A percentile compares a stretch with the other conserved stretches of the same genome.
Evolutionary conservation across 306 rosid species (phyloP).

Genomic region (Glycyrrhiza uralensis): DNA sequence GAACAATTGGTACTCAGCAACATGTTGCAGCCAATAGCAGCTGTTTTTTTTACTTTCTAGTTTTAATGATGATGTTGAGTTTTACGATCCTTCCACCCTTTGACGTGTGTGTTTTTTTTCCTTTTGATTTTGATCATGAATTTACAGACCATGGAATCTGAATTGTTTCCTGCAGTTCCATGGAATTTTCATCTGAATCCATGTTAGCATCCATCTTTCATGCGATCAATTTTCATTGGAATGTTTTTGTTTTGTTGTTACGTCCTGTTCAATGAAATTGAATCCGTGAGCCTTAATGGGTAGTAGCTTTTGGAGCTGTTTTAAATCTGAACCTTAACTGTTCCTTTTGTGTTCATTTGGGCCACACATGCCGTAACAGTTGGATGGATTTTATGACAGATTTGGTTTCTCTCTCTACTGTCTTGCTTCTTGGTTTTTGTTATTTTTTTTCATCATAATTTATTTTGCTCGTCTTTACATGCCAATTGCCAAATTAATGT

Average conservation of each 20-base stretch:
- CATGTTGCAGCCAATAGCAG: background rate
- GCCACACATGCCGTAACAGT: background rate
- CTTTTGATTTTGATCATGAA: slow-evolving; percentile 16
- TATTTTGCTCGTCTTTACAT: background rate
- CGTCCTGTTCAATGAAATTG: background rate
- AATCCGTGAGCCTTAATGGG: slow-evolving; percentile 5
- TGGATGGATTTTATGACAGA: background rate
- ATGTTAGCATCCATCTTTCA: slow-evolving; percentile 8
- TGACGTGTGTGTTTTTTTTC: background rate
- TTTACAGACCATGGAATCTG: slow-evolving; percentile 11
- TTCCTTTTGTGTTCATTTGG: slow-evolving; percentile 3
- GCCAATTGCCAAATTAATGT: background rate
- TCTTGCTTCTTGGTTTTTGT: background rate
- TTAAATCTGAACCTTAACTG: slow-evolving; percentile 10
- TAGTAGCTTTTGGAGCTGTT: slow-evolving; percentile 4
- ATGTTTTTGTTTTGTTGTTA: background rate
- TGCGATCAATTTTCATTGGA: slow-evolving; percentile 5
- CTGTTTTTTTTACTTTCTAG: background rate
- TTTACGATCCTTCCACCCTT: slow-evolving; percentile 11
- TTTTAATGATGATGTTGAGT: slow-evolving; percentile 7
- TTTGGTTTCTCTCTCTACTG: slow-evolving; percentile 5
- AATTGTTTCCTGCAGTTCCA: slow-evolving; percentile 12
- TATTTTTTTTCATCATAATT: background rate
- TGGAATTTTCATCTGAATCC: slow-evolving; percentile 25
- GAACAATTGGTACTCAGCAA: slow-evolving; percentile 1